A percentile compares a stretch with the other conserved stretches of the same genome.
Conservation (phyloP, 352 stramenopile species). For the Phytophthora pinifolia region DNA sequence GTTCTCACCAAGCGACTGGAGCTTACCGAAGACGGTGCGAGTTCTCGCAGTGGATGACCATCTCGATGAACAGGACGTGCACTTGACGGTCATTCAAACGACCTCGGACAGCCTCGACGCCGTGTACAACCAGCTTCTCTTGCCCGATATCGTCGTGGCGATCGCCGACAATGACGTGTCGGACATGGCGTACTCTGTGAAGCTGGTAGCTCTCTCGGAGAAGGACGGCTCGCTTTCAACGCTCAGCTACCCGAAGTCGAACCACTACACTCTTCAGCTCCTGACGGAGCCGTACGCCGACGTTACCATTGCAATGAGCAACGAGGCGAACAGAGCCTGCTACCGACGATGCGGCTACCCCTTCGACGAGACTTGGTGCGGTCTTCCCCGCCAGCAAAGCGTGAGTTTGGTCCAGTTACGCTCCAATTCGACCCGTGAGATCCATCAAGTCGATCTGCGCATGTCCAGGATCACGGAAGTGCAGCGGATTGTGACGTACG, state of each 20-base stretch:
- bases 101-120: slow-evolving; percentile 47
- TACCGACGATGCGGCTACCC: slow-evolving; percentile 75
- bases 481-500: slow-evolving; percentile 59
- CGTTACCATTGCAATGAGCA: slow-evolving; percentile 78
- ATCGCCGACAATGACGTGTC: slow-evolving; percentile 72
- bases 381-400: slow-evolving; percentile 67
- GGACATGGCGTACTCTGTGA: slow-evolving; percentile 48
- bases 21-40: slow-evolving; percentile 58
- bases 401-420: slow-evolving; percentile 53
- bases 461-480: slow-evolving; percentile 63
- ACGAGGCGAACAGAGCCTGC: slow-evolving; percentile 58
- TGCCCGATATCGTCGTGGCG: slow-evolving; percentile 64
- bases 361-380: slow-evolving; percentile 50
- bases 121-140: slow-evolving; percentile 55
- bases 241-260: slow-evolving; percentile 23
- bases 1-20: slow-evolving; percentile 62
- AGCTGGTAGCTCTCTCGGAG: slow-evolving; percentile 42
- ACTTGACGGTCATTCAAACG: slow-evolving; percentile 55
- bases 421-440: slow-evolving; percentile 63
- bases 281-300: slow-evolving; percentile 66
- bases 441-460: slow-evolving; percentile 53
- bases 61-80: slow-evolving; percentile 66
- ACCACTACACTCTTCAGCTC: slow-evolving; percentile 53
- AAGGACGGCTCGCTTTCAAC: slow-evolving; percentile 16
- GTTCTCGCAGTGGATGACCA: slow-evolving; percentile 72